Evolutionary conservation across 106 monocot genomes (phyloP).

Genomic region (Dendrobium huoshanense): DNA sequence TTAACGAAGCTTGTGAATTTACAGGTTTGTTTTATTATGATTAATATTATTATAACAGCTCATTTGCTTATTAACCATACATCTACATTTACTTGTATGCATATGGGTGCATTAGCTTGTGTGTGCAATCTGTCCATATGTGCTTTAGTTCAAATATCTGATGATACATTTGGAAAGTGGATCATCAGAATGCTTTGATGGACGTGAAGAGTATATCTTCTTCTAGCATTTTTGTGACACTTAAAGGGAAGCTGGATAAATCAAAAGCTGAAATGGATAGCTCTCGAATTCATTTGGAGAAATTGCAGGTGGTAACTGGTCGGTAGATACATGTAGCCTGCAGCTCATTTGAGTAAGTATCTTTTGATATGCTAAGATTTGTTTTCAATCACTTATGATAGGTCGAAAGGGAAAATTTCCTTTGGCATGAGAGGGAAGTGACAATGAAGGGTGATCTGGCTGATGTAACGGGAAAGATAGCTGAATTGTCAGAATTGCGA

Average conservation of each 20-base stretch:
- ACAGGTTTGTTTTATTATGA: conserved; percentile 35
- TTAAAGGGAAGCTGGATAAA: conserved; percentile 51
- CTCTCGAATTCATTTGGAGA: conserved; percentile 39
- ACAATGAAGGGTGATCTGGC: conserved; percentile 60
- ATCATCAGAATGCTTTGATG: conserved; percentile 57
- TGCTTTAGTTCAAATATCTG: neutral
- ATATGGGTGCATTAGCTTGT: neutral
- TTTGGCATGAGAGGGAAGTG: conserved; percentile 81
- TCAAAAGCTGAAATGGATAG: conserved; percentile 66
- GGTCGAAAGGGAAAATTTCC: conserved; percentile 76
- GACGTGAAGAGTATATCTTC: conserved; percentile 52
- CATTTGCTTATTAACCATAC: neutral
- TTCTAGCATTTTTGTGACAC: conserved; percentile 43
- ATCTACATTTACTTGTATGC: conserved; percentile 6
- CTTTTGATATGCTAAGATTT: conserved; percentile 13
- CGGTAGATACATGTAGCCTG: conserved; percentile 30
- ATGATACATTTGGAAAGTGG: conserved; percentile 7
- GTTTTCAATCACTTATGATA: conserved; percentile 20
- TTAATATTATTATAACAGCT: neutral
- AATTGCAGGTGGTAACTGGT: conserved; percentile 85
- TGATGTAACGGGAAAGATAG: conserved; percentile 43
- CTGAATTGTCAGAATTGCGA: conserved; percentile 47
- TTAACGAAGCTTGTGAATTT: conserved; percentile 59
- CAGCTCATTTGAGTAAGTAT: neutral
- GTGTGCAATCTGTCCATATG: neutral